Evolutionary conservation across 495 filamentous ascomycete genomes (phyloP).

Genomic region (Thozetella sp.): DNA sequence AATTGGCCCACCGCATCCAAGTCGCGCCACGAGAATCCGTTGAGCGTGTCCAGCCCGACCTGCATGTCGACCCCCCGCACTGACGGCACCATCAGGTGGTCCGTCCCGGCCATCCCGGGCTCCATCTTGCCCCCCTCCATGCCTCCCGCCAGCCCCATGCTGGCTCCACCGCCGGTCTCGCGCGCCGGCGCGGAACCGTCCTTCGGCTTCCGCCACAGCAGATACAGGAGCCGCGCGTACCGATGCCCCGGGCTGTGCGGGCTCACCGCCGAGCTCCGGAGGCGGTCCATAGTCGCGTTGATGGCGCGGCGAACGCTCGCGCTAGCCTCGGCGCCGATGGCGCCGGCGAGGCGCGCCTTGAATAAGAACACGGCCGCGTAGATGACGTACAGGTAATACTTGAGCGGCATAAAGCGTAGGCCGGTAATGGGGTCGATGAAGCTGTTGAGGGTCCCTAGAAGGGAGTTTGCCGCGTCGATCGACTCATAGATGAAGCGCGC

Average conservation of each 20-base stretch:
- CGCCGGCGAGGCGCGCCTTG: slow-evolving; percentile 5
- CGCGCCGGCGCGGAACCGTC: not conserved
- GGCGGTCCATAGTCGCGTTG: slow-evolving; percentile 2
- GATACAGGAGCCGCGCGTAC: not conserved
- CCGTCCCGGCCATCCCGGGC: not conserved
- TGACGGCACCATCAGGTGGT: not conserved
- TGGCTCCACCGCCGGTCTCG: not conserved
- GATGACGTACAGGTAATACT: slow-evolving; percentile 57
- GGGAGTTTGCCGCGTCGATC: slow-evolving; percentile 62
- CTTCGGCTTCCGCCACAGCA: slow-evolving; percentile 4
- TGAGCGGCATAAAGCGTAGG: slow-evolving; percentile 60
- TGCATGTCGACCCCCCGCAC: not conserved
- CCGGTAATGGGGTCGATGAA: slow-evolving; percentile 55
- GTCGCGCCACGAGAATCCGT: slow-evolving; percentile 8
- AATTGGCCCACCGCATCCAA: slow-evolving; percentile 8
- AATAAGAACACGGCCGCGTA: slow-evolving; percentile 16
- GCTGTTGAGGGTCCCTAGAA: slow-evolving; percentile 57
- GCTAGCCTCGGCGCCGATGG: not conserved
- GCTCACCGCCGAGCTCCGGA: slow-evolving; percentile 3
- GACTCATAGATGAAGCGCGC: slow-evolving; percentile 66
- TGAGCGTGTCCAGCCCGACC: slow-evolving; percentile 4
- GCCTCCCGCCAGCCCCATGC: not conserved
- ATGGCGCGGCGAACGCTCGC: slow-evolving; percentile 4
- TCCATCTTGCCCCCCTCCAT: not conserved
- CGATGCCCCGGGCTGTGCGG: slow-evolving; percentile 3